phyloP scores from a whole-genome alignment of 148 eudicot species.

The Chenopodium quinoa region DNA sequence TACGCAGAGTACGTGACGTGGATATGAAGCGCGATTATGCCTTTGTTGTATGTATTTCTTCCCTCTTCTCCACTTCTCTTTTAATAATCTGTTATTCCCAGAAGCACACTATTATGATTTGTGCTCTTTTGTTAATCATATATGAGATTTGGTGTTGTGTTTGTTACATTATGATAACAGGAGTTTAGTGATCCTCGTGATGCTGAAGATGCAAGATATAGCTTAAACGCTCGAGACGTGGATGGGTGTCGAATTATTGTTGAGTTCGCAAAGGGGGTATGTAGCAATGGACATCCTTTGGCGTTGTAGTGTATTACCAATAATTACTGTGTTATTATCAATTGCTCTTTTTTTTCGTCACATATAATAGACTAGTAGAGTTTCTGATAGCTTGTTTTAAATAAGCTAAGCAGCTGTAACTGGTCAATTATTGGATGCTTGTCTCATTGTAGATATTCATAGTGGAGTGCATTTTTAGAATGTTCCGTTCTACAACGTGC shows the following conservation, averaged over 20 bases:
- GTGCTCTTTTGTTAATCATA: conserved; percentile 13
- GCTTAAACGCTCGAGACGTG: conserved; percentile 70
- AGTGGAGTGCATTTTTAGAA: background rate
- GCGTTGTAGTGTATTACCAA: background rate
- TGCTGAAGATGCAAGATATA: conserved; percentile 91
- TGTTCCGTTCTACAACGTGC: background rate
- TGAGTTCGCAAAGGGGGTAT: conserved; percentile 84
- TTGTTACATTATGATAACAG: conserved; percentile 38
- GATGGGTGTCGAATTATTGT: conserved; percentile 81
- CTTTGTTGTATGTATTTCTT: conserved; percentile 76
- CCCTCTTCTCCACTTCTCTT: conserved; percentile 11
- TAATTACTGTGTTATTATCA: background rate
- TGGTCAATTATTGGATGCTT: background rate
- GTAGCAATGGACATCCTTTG: conserved; percentile 14
- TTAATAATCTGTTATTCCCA: background rate
- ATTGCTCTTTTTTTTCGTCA: background rate
- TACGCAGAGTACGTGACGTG: conserved; percentile 99
- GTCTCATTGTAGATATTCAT: background rate
- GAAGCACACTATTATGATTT: background rate
- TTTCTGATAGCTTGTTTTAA: too few species aligned
- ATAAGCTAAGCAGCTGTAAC: background rate
- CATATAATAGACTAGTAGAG: too few species aligned
- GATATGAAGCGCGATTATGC: conserved; percentile 99
- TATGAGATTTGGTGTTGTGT: conserved; percentile 25
- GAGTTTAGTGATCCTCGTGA: conserved; percentile 91